Conservation (phyloP, 129 eudicot genomes). For the Lactuca saligna region DNA sequence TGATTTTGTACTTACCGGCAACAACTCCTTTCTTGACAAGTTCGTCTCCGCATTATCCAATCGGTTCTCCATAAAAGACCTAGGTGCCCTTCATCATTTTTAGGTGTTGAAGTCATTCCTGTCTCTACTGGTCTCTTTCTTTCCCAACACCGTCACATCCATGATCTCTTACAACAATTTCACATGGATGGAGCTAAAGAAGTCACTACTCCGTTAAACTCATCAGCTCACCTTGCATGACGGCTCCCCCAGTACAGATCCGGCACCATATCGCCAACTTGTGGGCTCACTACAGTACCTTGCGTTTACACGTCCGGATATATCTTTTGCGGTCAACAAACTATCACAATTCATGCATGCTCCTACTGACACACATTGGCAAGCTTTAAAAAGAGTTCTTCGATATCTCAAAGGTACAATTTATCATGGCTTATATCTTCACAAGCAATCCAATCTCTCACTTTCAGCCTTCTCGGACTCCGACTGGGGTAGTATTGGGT, state of each 20-base stretch:
- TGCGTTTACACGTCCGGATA: no score
- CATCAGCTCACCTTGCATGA: background rate
- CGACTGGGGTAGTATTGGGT: no score
- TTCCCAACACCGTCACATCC: background rate
- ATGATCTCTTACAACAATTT: background rate
- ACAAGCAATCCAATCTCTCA: no score
- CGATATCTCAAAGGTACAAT: background rate
- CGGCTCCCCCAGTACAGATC: background rate
- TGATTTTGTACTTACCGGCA: no score
- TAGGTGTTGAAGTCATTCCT: background rate
- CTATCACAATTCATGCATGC: background rate
- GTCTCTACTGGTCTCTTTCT: background rate
- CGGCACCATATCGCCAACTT: background rate
- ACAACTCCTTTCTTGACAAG: no score
- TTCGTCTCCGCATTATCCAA: no score
- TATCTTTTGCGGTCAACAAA: no score
- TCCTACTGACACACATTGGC: background rate
- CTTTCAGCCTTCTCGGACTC: no score
- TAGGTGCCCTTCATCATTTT: background rate
- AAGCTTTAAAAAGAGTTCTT: background rate
- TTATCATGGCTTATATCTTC: background rate
- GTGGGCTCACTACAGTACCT: background rate
- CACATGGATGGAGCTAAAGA: background rate
- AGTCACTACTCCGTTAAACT: background rate
- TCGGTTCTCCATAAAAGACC: background rate